phyloP scores from a whole-genome alignment of 192 early-diverging fungal genomes.

The Gaertneriomyces sp. region DNA sequence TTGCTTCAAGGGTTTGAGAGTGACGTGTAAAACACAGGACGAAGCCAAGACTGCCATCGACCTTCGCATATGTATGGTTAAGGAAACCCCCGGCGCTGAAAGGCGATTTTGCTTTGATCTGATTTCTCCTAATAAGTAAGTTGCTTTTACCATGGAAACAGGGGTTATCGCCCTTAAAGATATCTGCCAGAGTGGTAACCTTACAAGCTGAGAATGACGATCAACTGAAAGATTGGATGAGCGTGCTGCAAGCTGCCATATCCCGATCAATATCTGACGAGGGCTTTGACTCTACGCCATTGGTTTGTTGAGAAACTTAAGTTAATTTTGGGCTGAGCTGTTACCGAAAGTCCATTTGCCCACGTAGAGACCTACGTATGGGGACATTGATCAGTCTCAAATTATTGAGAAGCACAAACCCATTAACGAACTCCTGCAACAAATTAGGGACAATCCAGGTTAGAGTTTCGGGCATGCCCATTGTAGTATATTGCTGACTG shows the following conservation, averaged over 20 bases:
- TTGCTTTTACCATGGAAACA: neutral
- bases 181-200: slow-evolving; percentile 18
- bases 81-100: slow-evolving; percentile 38
- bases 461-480: neutral
- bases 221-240: slow-evolving; percentile 61
- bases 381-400: slow-evolving; percentile 10
- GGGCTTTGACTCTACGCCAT: neutral
- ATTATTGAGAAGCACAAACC: slow-evolving; percentile 7
- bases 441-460: slow-evolving; percentile 8
- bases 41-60: slow-evolving; percentile 31
- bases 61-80: slow-evolving; percentile 30
- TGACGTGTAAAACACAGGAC: slow-evolving; percentile 6
- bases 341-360: neutral
- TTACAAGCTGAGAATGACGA: slow-evolving; percentile 66
- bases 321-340: neutral
- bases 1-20: neutral
- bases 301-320: slow-evolving; percentile 3
- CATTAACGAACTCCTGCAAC: slow-evolving; percentile 10
- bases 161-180: neutral
- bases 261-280: slow-evolving; percentile 26
- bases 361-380: slow-evolving; percentile 19
- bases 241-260: slow-evolving; percentile 52
- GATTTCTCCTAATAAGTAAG: slow-evolving; percentile 59
- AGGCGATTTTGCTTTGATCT: slow-evolving; percentile 67
- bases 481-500: neutral